Conservation (phyloP, 176 grass and related monocot genomes). For the Rhynchospora breviuscula region DNA sequence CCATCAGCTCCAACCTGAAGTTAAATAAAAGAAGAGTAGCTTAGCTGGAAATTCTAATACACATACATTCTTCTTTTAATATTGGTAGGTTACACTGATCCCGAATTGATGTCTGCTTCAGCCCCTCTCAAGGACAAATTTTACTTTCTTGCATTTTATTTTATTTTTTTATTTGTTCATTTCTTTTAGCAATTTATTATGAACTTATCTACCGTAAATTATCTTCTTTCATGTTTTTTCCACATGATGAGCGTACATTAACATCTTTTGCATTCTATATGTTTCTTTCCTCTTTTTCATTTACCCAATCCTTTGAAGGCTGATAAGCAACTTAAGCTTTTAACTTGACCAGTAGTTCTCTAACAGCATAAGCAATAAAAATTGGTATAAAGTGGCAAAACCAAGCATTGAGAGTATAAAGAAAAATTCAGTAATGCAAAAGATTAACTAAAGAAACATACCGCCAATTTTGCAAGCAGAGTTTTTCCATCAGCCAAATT, state of each 20-base stretch:
- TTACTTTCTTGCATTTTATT: not conserved
- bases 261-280: not conserved
- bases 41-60: not conserved
- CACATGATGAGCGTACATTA: too few relatives aligned
- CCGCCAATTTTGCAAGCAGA: slow-evolving; percentile 85
- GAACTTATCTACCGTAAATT: not conserved
- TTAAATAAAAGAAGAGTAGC: not conserved
- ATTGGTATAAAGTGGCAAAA: not conserved
- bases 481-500: slow-evolving; percentile 63
- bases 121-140: not conserved
- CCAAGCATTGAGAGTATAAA: not conserved
- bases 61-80: not conserved
- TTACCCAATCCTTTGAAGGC: not conserved
- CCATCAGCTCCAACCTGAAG: slow-evolving; percentile 86
- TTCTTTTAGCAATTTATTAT: not conserved
- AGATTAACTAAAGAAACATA: slow-evolving; percentile 32
- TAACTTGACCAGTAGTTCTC: not conserved
- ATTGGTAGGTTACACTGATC: not conserved
- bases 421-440: not conserved
- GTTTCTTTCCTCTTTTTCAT: not conserved
- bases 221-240: too few relatives aligned
- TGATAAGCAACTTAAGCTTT: not conserved
- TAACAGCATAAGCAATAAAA: not conserved
- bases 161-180: not conserved
- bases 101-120: not conserved